Base-by-base conservation (phyloP, 371 early-diverging fungal genomes). In the Lichtheimia hyalospora region DNA sequence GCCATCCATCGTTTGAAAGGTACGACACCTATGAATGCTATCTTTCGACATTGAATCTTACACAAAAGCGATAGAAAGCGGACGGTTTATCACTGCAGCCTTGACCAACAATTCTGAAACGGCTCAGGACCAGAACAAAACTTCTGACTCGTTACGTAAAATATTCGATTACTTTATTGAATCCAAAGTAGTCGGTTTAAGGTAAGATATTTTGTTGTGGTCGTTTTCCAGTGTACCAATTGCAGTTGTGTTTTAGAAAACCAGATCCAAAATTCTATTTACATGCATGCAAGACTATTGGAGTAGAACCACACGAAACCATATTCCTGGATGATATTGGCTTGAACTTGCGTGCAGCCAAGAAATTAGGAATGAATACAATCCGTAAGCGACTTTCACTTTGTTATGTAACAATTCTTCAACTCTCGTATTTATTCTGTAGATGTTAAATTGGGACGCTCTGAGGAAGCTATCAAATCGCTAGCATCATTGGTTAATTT, bases 291-390 rank as follows among this genome's bases (percentile, higher is more conserved):
- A 69, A 85, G 18, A 52, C 74, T 13, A 68, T 86, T 16, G 84
- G 83, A 12, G 81, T 91, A 25, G 62, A 74, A 51, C 85, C 90
- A 16, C 52, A 73, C 12, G 82, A 89, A 41, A 84, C 79, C 15
- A 82, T 89, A 51, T 88, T 91, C 66, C 57, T 91, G 58, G 91
- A 91, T 71, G 91, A 89, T 62, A 91, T 91, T 76, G 90, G 89
- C 25, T 79, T 77, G 80, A 91, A 91, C 48, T 65, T 91, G 48
- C 81, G 84, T 54, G 69, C 89, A 10, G 89, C 89, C 1, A 78
- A 77, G 43, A 68, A 78, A 10, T 70, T 89, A 15, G 89, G 89
- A 43, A 84, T 87, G 79, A 70, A 64, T 18, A 88, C 89, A 2
- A 85, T 91, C 40, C 78, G 78, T 78, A 78, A 74, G 73, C 52